Conservation (phyloP, 441 rosid species). For the Sinapis alba region DNA sequence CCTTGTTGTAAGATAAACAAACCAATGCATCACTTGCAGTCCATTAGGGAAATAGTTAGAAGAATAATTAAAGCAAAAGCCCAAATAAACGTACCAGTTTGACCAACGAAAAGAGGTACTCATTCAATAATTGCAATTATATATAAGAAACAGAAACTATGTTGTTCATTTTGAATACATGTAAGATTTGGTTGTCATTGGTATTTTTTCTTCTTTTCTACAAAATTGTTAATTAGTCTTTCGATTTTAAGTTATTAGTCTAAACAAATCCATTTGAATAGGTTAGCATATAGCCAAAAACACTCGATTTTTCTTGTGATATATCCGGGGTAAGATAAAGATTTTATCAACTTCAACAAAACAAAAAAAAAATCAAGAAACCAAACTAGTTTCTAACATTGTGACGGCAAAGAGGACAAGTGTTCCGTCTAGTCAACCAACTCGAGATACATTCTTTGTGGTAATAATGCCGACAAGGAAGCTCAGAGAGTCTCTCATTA, state of each 20-base stretch:
- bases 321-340: not conserved
- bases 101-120: not conserved
- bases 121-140: not conserved
- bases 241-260: not conserved
- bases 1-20: not conserved
- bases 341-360: not conserved
- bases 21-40: not conserved
- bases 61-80: not conserved
- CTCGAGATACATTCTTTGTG: slow-evolving; percentile 24
- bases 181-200: no score
- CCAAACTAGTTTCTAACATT: not conserved
- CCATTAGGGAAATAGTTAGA: not conserved
- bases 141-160: not conserved
- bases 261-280: not conserved
- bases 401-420: slow-evolving; percentile 36
- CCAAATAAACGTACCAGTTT: not conserved
- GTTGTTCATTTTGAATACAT: not conserved
- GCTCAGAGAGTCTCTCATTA: slow-evolving; percentile 28
- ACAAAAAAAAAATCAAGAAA: not conserved
- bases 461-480: slow-evolving; percentile 35
- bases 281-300: not conserved
- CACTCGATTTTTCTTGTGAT: not conserved
- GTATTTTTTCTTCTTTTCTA: not conserved
- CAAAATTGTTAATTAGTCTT: not conserved
- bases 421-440: slow-evolving; percentile 26